These are phyloP conservation scores for Coccomyxa sp. DNA, from an alignment of 139 green algal species.

Conservation along the genomic window DNA sequence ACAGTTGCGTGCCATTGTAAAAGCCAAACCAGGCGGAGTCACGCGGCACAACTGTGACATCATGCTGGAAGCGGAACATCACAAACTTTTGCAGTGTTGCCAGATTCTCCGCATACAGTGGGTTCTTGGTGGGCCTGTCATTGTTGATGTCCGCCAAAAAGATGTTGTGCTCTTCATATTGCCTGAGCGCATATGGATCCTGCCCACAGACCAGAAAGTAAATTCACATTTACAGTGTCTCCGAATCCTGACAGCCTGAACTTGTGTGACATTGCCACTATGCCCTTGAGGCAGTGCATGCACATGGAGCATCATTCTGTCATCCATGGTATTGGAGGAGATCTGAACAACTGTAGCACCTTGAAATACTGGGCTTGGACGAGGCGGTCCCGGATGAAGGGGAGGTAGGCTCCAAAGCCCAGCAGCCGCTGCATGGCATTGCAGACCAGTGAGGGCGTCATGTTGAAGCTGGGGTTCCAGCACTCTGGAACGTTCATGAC, in stretches of 20 bases:
- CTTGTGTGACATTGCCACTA: too few species aligned
- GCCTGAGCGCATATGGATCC: slow-evolving; percentile 55
- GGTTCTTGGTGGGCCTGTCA: slow-evolving; percentile 51
- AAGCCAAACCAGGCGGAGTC: slow-evolving; percentile 44
- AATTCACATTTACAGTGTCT: background rate
- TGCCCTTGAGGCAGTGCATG: background rate
- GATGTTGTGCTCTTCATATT: slow-evolving; percentile 57
- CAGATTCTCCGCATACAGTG: slow-evolving; percentile 68
- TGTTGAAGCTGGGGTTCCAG: slow-evolving; percentile 25
- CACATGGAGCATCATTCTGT: too few species aligned
- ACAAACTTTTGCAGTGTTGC: slow-evolving; percentile 64
- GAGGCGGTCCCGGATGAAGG: slow-evolving; percentile 58
- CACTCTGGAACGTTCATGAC: slow-evolving; percentile 72
- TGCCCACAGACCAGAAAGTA: slow-evolving; percentile 12
- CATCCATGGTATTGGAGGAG: too few species aligned
- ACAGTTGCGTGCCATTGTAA: slow-evolving; percentile 56
- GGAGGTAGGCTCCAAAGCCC: slow-evolving; percentile 61
- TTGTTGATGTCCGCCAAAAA: slow-evolving; percentile 91
- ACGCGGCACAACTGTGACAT: slow-evolving; percentile 54
- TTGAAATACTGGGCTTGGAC: slow-evolving; percentile 90
- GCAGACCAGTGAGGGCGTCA: slow-evolving; percentile 25
- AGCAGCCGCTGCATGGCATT: slow-evolving; percentile 42
- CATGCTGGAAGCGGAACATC: slow-evolving; percentile 71
- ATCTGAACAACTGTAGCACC: slow-evolving; percentile 9
- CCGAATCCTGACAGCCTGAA: background rate